Base-by-base conservation (phyloP, 2,329 filamentous ascomycete genomes). In the Claviceps paspali region DNA sequence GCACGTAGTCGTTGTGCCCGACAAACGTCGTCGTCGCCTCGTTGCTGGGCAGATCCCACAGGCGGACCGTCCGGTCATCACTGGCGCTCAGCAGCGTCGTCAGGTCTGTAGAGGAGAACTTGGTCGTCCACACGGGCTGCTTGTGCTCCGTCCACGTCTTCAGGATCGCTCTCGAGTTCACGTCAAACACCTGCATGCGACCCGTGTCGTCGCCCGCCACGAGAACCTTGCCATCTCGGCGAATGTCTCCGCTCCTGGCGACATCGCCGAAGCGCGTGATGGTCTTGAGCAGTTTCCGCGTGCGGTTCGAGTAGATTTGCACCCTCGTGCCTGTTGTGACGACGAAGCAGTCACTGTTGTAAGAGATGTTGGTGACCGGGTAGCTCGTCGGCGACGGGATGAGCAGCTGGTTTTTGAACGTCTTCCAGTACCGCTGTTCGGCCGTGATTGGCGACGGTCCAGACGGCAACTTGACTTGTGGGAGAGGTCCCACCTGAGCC, bases 111-210 rank as follows among this genome's bases (percentile, higher is more conserved):
- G 86, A 85, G n/a, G 83, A 88, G 71, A 92, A 98, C 57, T 80
- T 80, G 32, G 86, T 88, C 18, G 80, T 76, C 79, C 88, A 95
- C 18, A 93, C 84, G 11, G 91, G 84, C 67, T 93, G 87, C 62
- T 86, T 87, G 64, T 96, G 88, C 48, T 87, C 76, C 45, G 79
- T 77, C 88, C 91, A 98, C 36, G 88, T 95, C 65, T 91, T 88
- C 49, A 98, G 64, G 47, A 98, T 94, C 3, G 86, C 86, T 45
- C 91, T 73, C 40, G 86, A 88, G 31, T 54, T 78, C 36, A 93
- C 76, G 53, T 98, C 91, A 53, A 96, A 98, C 10, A 95, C 86
- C 60, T 98, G 92, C 47, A 98, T 83, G 43, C 80, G 78, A 40
- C 92, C 92, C 29, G 76, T 81, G 54, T 95, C 88, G 49, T 95